A percentile compares a stretch with the other conserved stretches of the same genome.
Conservation (phyloP, 2,329 filamentous ascomycete species). For the Didymella pinodella region DNA sequence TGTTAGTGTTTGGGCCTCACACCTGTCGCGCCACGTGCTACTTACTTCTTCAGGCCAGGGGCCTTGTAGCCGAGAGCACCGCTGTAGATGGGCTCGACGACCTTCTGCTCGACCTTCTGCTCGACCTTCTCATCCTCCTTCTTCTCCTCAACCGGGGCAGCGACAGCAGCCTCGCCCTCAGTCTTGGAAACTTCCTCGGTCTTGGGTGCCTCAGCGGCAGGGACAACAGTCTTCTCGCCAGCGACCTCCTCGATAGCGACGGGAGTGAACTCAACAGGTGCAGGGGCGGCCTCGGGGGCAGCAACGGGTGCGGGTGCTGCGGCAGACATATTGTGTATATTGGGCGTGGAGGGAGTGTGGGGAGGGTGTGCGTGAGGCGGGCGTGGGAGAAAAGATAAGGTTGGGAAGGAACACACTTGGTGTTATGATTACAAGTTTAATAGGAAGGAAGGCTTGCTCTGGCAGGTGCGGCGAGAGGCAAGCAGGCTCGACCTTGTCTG, state of each 20-base stretch:
- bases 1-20: slow-evolving; percentile 23
- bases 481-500: slow-evolving; percentile 41
- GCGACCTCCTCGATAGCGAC: slow-evolving; percentile 52
- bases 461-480: slow-evolving; percentile 33
- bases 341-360: slow-evolving; percentile 21
- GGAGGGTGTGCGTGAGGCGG: slow-evolving; percentile 19
- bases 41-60: slow-evolving; percentile 88
- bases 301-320: slow-evolving; percentile 76
- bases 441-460: slow-evolving; percentile 41
- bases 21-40: slow-evolving; percentile 18
- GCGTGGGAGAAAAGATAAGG: slow-evolving; percentile 18
- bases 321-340: slow-evolving; percentile 64
- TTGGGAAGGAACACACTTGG: slow-evolving; percentile 29
- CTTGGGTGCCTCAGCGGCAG: slow-evolving; percentile 48
- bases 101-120: slow-evolving; percentile 58
- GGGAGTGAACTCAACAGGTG: slow-evolving; percentile 49
- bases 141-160: slow-evolving; percentile 45
- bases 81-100: slow-evolving; percentile 75
- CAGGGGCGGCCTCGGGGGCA: slow-evolving; percentile 46
- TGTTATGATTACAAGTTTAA: slow-evolving; percentile 47
- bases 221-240: slow-evolving; percentile 51
- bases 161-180: slow-evolving; percentile 38
- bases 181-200: slow-evolving; percentile 27
- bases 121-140: slow-evolving; percentile 56
- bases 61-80: slow-evolving; percentile 90